A percentile compares a stretch with the other conserved stretches of the same genome.
phyloP scores from a whole-genome alignment of 1,139 yeast species.

The Kluyveromyces marxianus region DNA sequence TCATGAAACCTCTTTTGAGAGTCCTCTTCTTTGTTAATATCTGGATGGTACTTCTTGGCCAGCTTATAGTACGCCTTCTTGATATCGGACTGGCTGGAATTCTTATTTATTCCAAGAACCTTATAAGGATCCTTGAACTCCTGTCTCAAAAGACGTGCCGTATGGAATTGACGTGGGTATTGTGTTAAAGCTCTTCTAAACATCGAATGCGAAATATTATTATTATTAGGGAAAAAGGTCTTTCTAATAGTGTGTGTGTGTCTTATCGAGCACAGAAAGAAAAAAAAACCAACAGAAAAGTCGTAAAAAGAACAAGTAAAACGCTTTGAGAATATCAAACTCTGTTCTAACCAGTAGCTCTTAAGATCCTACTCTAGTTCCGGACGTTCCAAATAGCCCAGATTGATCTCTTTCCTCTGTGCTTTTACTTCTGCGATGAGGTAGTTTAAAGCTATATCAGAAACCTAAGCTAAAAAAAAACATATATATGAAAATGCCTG shows the following conservation, averaged over 20 bases:
- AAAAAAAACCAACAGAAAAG: too few species aligned
- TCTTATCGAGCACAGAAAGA: too few species aligned
- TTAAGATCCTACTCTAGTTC: too few species aligned
- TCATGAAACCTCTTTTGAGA: slow-evolving; percentile 89
- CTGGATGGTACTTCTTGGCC: slow-evolving; percentile 94
- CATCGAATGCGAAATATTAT: background rate
- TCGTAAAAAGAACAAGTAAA: too few species aligned
- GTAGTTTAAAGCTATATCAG: too few species aligned
- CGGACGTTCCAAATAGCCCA: too few species aligned
- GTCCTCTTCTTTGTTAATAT: slow-evolving; percentile 82
- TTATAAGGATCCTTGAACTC: slow-evolving; percentile 68
- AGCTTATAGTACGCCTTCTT: slow-evolving; percentile 89
- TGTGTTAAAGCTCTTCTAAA: slow-evolving; percentile 6
- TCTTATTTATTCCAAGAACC: slow-evolving; percentile 65
- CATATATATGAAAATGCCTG: too few species aligned
- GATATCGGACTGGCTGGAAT: slow-evolving; percentile 74
- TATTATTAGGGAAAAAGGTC: background rate
- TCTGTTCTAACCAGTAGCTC: too few species aligned
- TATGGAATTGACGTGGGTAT: slow-evolving; percentile 7
- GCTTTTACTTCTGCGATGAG: too few species aligned
- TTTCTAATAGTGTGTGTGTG: background rate
- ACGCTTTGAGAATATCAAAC: too few species aligned
- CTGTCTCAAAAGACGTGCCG: slow-evolving; percentile 2
- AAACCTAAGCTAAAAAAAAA: too few species aligned
- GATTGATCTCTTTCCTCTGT: too few species aligned